A percentile compares a stretch with the other conserved stretches of the same genome.
These are phyloP conservation scores for Corylus heterophylla DNA, from an alignment of 306 rosid species.

Conservation along the genomic window DNA sequence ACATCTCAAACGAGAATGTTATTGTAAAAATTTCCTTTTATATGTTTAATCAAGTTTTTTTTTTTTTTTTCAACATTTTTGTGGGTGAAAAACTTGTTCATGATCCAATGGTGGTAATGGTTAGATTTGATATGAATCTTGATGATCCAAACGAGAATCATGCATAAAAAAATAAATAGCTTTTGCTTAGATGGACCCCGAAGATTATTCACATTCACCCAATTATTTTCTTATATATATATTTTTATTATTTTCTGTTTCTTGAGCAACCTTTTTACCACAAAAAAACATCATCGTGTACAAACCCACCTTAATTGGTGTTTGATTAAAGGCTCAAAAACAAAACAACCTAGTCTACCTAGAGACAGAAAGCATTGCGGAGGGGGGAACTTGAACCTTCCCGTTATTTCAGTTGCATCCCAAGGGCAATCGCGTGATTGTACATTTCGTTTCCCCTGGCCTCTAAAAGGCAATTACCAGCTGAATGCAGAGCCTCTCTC, in stretches of 20 bases:
- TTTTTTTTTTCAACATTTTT: no score
- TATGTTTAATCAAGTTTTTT: no score
- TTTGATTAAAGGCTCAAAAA: background rate
- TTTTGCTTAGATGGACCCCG: no score
- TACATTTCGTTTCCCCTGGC: constrained; percentile 4
- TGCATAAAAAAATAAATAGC: no score
- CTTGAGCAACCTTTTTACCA: background rate
- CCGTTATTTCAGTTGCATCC: background rate
- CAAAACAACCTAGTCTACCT: no score
- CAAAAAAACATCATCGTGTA: background rate
- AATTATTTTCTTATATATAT: background rate
- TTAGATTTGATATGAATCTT: no score
- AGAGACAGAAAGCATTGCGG: no score
- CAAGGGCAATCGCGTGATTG: constrained; percentile 34
- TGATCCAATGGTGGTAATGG: no score
- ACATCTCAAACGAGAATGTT: no score
- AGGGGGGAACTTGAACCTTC: background rate
- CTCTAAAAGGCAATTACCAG: constrained; percentile 3
- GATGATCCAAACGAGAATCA: no score
- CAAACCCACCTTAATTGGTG: background rate
- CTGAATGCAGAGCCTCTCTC: constrained; percentile 26
- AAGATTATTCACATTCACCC: background rate
- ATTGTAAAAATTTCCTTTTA: no score
- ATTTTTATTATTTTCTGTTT: background rate
- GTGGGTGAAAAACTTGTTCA: no score